Base-by-base conservation (phyloP, 768 basidiomycete genomes). In the Agaricus sinodeliciosus region DNA sequence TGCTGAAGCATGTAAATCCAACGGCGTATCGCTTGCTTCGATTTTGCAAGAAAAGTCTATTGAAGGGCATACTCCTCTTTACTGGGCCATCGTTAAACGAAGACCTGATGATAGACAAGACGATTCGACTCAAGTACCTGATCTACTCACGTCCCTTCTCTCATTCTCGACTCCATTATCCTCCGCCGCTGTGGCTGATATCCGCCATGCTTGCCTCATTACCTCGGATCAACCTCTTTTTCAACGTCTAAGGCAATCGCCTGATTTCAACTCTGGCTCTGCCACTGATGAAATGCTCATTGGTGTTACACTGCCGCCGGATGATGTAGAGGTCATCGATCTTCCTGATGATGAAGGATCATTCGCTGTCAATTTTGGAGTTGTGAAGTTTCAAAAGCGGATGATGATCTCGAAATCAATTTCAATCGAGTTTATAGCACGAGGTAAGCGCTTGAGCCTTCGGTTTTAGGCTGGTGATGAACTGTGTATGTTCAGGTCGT, bases 61-160 rank as follows among this genome's bases (percentile, higher is more conserved):
- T 35, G 87, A 87, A 58, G 71, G 69, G 0, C 84, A 82, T 59
- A 80, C 81, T 0, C 81, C 84, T 0, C 57, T 89, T 2, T 88
- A 88, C 61, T 89, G 87, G 87, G 81, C 80, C 0, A 79, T 88
- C 57, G 67, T 88, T 19, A 85, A 84, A 51, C 76, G 75, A 2
- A 73, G 74, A 0, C 62, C 71, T 5, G 73, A 76, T 31, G 62
- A 63, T 9, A 55, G 61, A n/a, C 58, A 58, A 1, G 64, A 70
- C 19, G 66, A 67, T 15, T 61, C 51, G 11, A 49, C 58, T 3
- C 60, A 63, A 16, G 61, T 67, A 9, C 69, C 70, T 1, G 75
- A 77, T 56, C 63, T 86, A 3, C 64, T 80, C 16, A 74, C 76
- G 9, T 62, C 68, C 0, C 66, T 88, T 18, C 68, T 88, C 43